Base-by-base conservation (phyloP, 345 rosid species). In the Brassica nigra region DNA sequence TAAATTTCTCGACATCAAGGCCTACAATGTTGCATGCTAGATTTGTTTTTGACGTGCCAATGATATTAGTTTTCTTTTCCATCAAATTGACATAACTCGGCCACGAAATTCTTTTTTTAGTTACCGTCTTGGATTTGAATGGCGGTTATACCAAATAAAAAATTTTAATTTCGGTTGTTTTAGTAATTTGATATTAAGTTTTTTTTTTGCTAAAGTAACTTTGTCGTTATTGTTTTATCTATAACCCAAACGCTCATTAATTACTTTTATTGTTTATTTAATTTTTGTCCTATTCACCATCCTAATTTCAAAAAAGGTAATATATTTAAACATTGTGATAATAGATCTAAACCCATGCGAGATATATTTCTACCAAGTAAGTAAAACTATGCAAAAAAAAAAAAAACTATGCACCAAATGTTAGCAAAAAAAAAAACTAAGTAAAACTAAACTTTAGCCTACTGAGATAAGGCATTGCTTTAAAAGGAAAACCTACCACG, bases 391-490 rank as follows among this genome's bases (percentile, higher is more conserved):
- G 27, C 27, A 23, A 23, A 23, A 23, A 23, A 23, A 23, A 23
- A 23, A 23, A 23, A 23, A 23, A 23, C 27, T 23, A 23, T 23
- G 27, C 27, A 23, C 27, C 27, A 23, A 23, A 23, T 23, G 27
- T 23, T 23, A 23, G 2, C 27, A 23, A 23, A 23, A 23, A 23
- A 23, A 23, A 23, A 23, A 23, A 23, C 23, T 20, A 49, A 52
- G 49, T 66, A 65, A 75, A 67, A 28, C 31, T 5, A 57, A 57
- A 67, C 20, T 67, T 62, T 67, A 14, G 58, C 57, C 66, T 66
- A 18, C 66, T 30, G 42, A 66, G 65, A 64, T 4, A 75, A 66
- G 71, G 39, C 42, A 55, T 55, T 5, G 37, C 55, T 66, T 23
- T 54, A 31, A 65, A 66, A 27, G 66, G 18, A 66, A 55, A 16